These are phyloP conservation scores for Lichtheimia corymbifera DNA, from an alignment of 371 early-diverging fungal genomes.

Conservation along the genomic window DNA sequence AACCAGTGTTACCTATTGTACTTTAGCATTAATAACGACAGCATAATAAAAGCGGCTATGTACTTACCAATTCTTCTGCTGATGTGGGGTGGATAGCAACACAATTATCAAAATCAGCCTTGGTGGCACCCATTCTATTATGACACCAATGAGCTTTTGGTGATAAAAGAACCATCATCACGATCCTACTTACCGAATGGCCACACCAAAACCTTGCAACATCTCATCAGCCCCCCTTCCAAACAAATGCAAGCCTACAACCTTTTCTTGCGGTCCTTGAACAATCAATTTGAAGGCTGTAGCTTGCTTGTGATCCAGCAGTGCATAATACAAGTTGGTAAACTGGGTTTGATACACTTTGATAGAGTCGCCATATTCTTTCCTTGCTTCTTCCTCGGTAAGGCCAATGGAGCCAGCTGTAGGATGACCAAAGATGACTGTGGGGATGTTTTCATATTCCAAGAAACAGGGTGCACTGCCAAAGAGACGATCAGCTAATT, in stretches of 20 bases:
- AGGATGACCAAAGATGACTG: slow-evolving; percentile 96
- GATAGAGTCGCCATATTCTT: slow-evolving; percentile 75
- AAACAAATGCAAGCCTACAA: slow-evolving; percentile 94
- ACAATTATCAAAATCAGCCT: slow-evolving; percentile 90
- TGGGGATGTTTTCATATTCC: slow-evolving; percentile 91
- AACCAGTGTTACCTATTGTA: no score
- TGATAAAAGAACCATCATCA: no score
- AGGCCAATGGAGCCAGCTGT: slow-evolving; percentile 88
- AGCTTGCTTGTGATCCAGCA: slow-evolving; percentile 86
- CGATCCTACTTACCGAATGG: slow-evolving; percentile 41
- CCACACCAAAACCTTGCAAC: slow-evolving; percentile 89
- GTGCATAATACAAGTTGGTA: slow-evolving; percentile 89
- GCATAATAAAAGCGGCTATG: not conserved
- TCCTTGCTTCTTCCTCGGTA: slow-evolving; percentile 81
- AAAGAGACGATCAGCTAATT: slow-evolving; percentile 90
- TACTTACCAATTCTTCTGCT: slow-evolving; percentile 82
- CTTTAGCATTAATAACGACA: no score
- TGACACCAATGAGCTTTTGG: no score
- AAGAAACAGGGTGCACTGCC: slow-evolving; percentile 73
- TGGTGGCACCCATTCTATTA: slow-evolving; percentile 86
- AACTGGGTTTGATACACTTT: slow-evolving; percentile 86
- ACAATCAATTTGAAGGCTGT: slow-evolving; percentile 92
- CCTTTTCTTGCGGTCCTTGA: slow-evolving; percentile 84
- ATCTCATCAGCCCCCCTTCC: slow-evolving; percentile 93
- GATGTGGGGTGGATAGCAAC: slow-evolving; percentile 98